phyloP scores from a whole-genome alignment of 2,329 filamentous ascomycete species.

The Apiospora kogelbergensis region DNA sequence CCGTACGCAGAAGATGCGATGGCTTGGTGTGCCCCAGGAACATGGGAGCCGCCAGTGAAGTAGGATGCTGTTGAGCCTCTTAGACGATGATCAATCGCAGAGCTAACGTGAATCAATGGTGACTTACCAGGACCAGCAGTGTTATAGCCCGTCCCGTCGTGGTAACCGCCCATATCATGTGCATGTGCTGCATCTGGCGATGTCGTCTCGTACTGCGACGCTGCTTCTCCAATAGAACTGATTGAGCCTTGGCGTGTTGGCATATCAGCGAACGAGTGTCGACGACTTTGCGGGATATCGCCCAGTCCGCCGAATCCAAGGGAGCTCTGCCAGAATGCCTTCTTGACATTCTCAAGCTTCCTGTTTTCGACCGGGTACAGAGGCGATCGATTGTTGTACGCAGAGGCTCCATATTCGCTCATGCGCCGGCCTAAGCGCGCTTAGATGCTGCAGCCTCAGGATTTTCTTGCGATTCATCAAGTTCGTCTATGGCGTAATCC shows the following conservation, averaged over 20 bases:
- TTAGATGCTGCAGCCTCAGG: slow-evolving; percentile 37
- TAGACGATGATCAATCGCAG: slow-evolving; percentile 11
- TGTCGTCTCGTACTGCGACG: slow-evolving; percentile 45
- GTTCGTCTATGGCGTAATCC: slow-evolving; percentile 72
- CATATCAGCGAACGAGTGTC: slow-evolving; percentile 77
- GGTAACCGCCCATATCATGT: slow-evolving; percentile 44
- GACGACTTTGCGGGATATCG: slow-evolving; percentile 70
- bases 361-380: slow-evolving; percentile 58
- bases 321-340: slow-evolving; percentile 70
- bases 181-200: slow-evolving; percentile 42
- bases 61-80: slow-evolving; percentile 32
- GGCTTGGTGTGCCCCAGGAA: slow-evolving; percentile 34
- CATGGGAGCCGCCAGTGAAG: slow-evolving; percentile 33
- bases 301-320: slow-evolving; percentile 62
- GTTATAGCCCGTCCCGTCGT: slow-evolving; percentile 38
- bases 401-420: slow-evolving; percentile 54
- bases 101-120: background rate
- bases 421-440: slow-evolving; percentile 51
- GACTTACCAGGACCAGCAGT: slow-evolving; percentile 42
- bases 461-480: slow-evolving; percentile 61
- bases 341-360: slow-evolving; percentile 65
- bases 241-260: slow-evolving; percentile 64
- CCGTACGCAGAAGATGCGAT: slow-evolving; percentile 37
- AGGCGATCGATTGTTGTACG: slow-evolving; percentile 38
- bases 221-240: slow-evolving; percentile 56